Evolutionary conservation across 1,284 basidiomycete genomes (phyloP), one percentile per base, ranked within the genome.

Genomic region (Singerocomus rubriflavus): DNA sequence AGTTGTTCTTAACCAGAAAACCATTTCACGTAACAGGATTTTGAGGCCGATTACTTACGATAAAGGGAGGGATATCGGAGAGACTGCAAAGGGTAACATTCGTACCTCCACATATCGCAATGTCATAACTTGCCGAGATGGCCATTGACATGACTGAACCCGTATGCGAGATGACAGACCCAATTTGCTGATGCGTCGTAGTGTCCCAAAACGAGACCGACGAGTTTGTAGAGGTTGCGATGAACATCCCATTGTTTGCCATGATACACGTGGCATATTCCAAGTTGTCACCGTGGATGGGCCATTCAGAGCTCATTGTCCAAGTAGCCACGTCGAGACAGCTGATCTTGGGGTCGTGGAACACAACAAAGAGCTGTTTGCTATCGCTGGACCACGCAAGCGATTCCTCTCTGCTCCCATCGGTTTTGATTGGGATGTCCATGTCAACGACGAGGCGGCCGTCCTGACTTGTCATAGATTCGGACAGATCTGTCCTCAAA

Each of bases 171-270:
- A 53, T 7, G 30, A 41, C 6, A 13, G 46, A 10, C 30, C 55
- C 46, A 1, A 55, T 13, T 50, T 55, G 46, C 16, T 35, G 1
- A 17, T 34, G 53, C 5, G 53, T 55, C 1, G 35, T 29, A 4
- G 32, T 46, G 9, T 55, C 53, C 53, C 54, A 52, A 33, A 56
- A 55, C 5, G 53, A 55, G 29, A 55, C 36, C 0, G 44, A 52
- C 2, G 53, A 46, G 16, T 27, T 37, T 1, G 36, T 46, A n/a
- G 47, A 51, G 12, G 34, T 51, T 10, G 44, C 55, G 17, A 58
- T 37, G 16, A 44, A 47, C 30, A 13, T 5, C 1, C 27, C 45
- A 14, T 60, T 38, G 5, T 25, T 37, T 2, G 44, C 26, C 6
- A 33, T 14, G 1, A 60, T 56, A 25, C 55, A 58, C 16, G 33